Base-by-base conservation (phyloP, 2,329 filamentous ascomycete species). In the Cercospora beticola region DNA sequence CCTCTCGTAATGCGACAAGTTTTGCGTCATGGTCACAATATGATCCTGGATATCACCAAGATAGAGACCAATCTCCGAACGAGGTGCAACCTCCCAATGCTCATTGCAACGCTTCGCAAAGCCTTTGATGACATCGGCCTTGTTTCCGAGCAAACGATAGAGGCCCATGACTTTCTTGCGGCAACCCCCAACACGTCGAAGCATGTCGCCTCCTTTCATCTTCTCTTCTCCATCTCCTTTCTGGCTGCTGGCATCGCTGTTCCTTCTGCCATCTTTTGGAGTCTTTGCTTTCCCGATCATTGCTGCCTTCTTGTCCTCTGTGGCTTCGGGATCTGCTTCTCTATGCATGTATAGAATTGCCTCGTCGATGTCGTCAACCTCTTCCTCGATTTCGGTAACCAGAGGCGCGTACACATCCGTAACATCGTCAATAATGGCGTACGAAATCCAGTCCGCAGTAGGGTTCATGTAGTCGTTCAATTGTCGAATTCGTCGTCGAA, bases 71-170 rank as follows among this genome's bases (percentile, higher is more conserved):
- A 99, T 98, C 79, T 99, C 95, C 36, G 92, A 95, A 70, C 94
- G 88, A 10, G 95, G 95, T 5, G 95, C 94, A 68, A 99, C 92
- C 75, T 97, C 92, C 93, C 94, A 99, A 72, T 96, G 91, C 83
- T 99, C 94, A 77, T 97, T 99, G 82, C 95, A 99, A 14, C 95
- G 87, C 82, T 99, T 99, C 5, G 95, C 95, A 76, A 99, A 99
- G 0, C 95, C 95, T 82, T 98, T 98, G 84, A 99, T 98, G 68
- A 99, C 95, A 79, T 99, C 95, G 61, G 95, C 95, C 82, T 99
- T 99, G 81, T 97, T 98, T 65, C 95, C 95, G 18, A 99, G 84
- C 56, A 99, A 84, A 62, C 95, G 88, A 78, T 97, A 98, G 58
- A 99, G 84, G 40, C 92, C 90, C 94, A 99, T 99, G 72, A 99